Evolutionary conservation across 139 green algal species (phyloP), one percentile per base, ranked within the genome.

Genomic region (Yamagishiella unicocca): DNA sequence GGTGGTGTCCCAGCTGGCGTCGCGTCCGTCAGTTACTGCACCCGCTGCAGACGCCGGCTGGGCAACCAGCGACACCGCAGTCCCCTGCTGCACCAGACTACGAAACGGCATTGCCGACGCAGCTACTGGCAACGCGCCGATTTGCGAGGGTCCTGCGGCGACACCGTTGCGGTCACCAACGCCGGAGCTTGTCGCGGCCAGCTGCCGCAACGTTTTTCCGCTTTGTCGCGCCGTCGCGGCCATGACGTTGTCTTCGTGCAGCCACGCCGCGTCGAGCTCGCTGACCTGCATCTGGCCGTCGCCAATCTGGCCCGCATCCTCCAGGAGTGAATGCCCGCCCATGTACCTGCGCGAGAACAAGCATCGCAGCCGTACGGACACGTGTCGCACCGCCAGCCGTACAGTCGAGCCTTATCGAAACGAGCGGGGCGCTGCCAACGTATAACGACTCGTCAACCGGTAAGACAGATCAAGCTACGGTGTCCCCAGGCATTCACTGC

Each of bases 141-240:
- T 42, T 7, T 45, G 14, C 1, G 45, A 2, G 43, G 31, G 27
- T 31, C 35, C 8, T 19, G n/a, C 40, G 33, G 21, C 43, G 24
- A n/a, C 7, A 45, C 43, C 33, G 64, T 22, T 71, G 33, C 38
- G 24, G n/a, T 21, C 17, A 40, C 29, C 61, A 19, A 19, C 43
- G n/a, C 3, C 4, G 79, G n/a, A 42, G 50, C 19, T 27, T 1
- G 2, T 42, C 0, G 40, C 61, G 27, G 87, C 61, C 62, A 90
- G 78, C 90, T 90, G 84, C 10, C 90, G 70, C 0, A 91, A 43
- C 7, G 84, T 88, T 38, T 82, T 79, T 17, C 90, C 90, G 37
- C 84, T 90, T n/a, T 50, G 54, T 1, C 37, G 73, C 21, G 84
- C 74, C 14, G 90, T 93, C 5, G 83, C 83, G 22, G 89, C 84